Evolutionary conservation across 768 basidiomycete genomes (phyloP), one percentile per base, ranked within the genome.

Genomic region (Mycena venus): DNA sequence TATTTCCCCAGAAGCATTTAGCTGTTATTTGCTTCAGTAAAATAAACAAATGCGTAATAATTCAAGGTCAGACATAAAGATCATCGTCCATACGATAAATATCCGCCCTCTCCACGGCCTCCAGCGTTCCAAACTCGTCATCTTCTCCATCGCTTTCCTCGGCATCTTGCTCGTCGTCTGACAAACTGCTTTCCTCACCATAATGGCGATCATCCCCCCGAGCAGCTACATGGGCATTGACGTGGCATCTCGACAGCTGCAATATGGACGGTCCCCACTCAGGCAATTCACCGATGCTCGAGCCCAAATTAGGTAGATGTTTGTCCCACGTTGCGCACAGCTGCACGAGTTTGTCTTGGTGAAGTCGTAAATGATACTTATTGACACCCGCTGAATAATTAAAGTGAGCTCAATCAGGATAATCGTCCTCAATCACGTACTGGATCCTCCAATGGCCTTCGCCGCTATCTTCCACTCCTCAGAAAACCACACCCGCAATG

Each of bases 401-500:
- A 47, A 47, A 47, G 44, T n/a, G n/a, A n/a, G n/a, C n/a, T n/a
- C 44, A 47, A 21, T 47, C 15, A 47, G 44, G 14, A 47, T 47
- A 47, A 47, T 21, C 19, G 15, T 21, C 15, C 44, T 9, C 44
- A 47, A 15, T 3, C 44, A 47, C 44, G 15, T 47, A 21, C 44
- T 47, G 14, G 44, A 47, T 47, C n/a, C n/a, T n/a, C n/a, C 44
- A 47, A 47, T 17, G 19, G 44, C 44, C 19, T 21, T 15, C 44
- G 44, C 19, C 14, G 44, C 56, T 19, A 70, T 32, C 25, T 31
- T 10, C 73, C 73, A 75, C 44, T 23, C 77, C 72, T 42, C 70
- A 5, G 63, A 10, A 49, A 72, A 67, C 74, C 69, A 75, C 9
- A 55, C 49, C 68, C 47, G 51, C 44, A 84, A 47, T 3, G 79